These are phyloP conservation scores for Herpetomonas samuelpessoai DNA, from an alignment of 208 protist species.

Conservation along the genomic window DNA sequence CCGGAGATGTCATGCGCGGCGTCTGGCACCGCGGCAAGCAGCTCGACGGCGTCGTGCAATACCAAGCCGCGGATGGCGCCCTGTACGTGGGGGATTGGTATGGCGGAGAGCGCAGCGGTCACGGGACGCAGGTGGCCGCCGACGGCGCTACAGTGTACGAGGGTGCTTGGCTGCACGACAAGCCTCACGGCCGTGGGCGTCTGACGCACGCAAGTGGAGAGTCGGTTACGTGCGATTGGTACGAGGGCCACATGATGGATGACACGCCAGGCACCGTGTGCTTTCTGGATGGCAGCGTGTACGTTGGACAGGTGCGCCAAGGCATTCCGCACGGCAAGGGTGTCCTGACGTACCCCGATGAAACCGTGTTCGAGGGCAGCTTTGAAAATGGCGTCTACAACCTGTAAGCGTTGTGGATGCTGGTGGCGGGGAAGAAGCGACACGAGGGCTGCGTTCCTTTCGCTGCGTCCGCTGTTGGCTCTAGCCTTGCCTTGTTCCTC, in stretches of 20 bases:
- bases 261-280: conserved; percentile 36
- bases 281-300: conserved; percentile 79
- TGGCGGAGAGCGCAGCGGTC: conserved; percentile 50
- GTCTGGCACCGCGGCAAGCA: conserved; percentile 69
- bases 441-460: no score
- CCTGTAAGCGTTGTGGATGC: no score
- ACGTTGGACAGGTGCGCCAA: conserved; percentile 48
- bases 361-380: conserved; percentile 69
- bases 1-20: conserved; percentile 71
- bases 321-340: conserved; percentile 76
- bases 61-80: conserved; percentile 37
- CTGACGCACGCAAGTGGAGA: conserved; percentile 56
- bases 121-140: conserved; percentile 52
- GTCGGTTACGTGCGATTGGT: conserved; percentile 69
- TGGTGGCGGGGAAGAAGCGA: no score
- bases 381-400: conserved; percentile 76
- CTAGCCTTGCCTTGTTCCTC: no score
- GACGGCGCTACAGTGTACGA: conserved; percentile 80
- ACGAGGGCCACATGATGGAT: conserved; percentile 39
- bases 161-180: conserved; percentile 68
- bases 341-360: conserved; percentile 72
- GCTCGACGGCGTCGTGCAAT: conserved; percentile 69
- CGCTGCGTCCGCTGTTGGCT: no score
- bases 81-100: conserved; percentile 85
- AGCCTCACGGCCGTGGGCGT: conserved; percentile 64